phyloP scores from a whole-genome alignment of 805 yeast genomes.

The Ogataea degrootiae region DNA sequence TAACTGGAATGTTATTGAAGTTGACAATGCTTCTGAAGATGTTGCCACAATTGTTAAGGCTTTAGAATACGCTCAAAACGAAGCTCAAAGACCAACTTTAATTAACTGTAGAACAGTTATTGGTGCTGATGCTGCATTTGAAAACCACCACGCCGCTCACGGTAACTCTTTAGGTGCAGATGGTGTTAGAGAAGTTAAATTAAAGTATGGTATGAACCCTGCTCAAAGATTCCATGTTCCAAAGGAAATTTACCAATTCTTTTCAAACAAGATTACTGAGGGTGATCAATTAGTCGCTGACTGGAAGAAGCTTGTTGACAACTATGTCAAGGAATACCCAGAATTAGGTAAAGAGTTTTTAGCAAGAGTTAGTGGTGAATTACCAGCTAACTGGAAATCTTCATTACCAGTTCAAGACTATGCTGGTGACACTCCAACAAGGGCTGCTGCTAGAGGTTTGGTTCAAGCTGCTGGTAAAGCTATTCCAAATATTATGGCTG shows the following conservation, averaged over 20 bases:
- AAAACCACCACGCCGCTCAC: constrained; percentile 90
- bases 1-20: constrained; percentile 86
- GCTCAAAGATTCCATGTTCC: constrained; percentile 75
- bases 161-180: constrained; percentile 94
- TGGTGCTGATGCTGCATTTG: constrained; percentile 83
- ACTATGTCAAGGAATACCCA: constrained; percentile 68
- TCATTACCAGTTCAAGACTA: constrained; percentile 77
- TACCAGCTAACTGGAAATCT: constrained; percentile 83
- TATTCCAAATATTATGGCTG: constrained; percentile 60
- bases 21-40: constrained; percentile 65
- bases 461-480: constrained; percentile 72
- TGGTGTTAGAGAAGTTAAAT: constrained; percentile 83
- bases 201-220: constrained; percentile 83
- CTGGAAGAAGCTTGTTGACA: constrained; percentile 65
- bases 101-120: constrained; percentile 87
- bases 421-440: constrained; percentile 84
- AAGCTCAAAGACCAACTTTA: constrained; percentile 57
- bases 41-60: constrained; percentile 78
- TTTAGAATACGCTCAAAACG: constrained; percentile 30
- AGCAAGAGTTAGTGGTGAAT: constrained; percentile 70
- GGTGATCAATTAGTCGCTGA: constrained; percentile 66
- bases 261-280: constrained; percentile 49
- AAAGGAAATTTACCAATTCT: constrained; percentile 73
- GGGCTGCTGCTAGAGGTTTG: constrained; percentile 87
- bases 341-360: constrained; percentile 69